These are phyloP conservation scores for Talaromyces sp. DNA, from an alignment of 2,329 filamentous ascomycete species.

Conservation along the genomic window DNA sequence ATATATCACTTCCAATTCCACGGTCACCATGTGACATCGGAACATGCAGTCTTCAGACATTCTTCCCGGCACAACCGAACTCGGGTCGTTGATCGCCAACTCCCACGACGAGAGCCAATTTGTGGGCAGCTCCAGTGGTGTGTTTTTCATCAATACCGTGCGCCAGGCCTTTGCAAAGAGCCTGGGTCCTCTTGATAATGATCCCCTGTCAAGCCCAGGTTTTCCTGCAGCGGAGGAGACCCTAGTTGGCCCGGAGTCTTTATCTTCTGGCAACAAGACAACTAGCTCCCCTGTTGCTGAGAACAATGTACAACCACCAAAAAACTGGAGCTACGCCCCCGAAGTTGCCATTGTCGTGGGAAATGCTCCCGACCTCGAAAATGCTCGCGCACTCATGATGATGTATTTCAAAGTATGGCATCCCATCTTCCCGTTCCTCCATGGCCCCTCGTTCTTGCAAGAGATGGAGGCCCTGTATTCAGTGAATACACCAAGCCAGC, in stretches of 20 bases:
- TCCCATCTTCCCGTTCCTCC: conserved; percentile 48
- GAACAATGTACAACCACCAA: conserved; percentile 10
- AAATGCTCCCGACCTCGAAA: conserved; percentile 20
- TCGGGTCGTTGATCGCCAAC: conserved; percentile 38
- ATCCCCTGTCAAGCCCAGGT: conserved; percentile 13
- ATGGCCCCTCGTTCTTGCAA: conserved; percentile 45
- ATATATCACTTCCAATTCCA: background rate
- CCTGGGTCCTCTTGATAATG: conserved; percentile 15
- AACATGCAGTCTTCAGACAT: conserved; percentile 24
- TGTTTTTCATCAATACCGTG: conserved; percentile 52
- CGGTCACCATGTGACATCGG: conserved; percentile 15
- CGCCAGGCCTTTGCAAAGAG: conserved; percentile 44
- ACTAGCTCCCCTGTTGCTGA: conserved; percentile 5
- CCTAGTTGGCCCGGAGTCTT: conserved; percentile 21
- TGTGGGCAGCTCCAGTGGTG: conserved; percentile 48
- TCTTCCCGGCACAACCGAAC: conserved; percentile 28
- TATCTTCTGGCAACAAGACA: conserved; percentile 12
- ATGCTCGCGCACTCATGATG: conserved; percentile 41
- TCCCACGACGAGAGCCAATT: conserved; percentile 45
- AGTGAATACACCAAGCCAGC: background rate
- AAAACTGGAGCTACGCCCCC: conserved; percentile 24
- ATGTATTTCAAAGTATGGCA: conserved; percentile 50
- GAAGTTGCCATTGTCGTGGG: conserved; percentile 21
- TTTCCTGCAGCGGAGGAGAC: conserved; percentile 27
- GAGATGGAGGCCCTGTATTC: conserved; percentile 41